Base-by-base conservation (phyloP, 306 rosid species). In the Rubus idaeus region DNA sequence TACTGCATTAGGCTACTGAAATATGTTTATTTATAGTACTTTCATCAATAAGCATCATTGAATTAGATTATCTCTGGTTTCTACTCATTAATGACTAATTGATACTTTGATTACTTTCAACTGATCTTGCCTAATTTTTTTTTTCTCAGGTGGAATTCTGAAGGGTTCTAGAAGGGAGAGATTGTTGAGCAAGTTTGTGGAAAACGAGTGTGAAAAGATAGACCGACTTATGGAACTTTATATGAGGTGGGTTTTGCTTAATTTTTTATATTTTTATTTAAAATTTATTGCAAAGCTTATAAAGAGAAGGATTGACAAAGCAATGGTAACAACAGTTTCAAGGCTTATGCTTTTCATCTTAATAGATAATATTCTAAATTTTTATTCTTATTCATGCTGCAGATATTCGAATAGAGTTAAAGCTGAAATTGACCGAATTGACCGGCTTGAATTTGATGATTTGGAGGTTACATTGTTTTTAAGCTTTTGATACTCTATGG, bases 91-190 rank as follows among this genome's bases (percentile, higher is more conserved):
- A 13, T 9, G 21, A 53, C 58, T 17, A 53, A 5, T 23, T 62
- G 57, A 79, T 82, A 60, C 63, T n/a, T n/a, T n/a, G n/a, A n/a
- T n/a, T n/a, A n/a, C n/a, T 82, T 14, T 62, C 70, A 10, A 68
- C 58, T 81, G 47, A 74, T 12, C 49, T 70, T 86, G 39, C 53
- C 77, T 35, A 75, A 62, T 74, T 49, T 78, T 78, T 3, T 3
- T 11, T 3, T 3, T 81, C 57, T 52, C 93, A 94, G 98, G 96
- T 89, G 98, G 96, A 79, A 91, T 94, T 84, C 73, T 88, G 79
- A 90, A 96, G 89, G 98, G 97, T 77, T 87, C 98, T 41, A 94
- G 97, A 83, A 90, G 93, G 86, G 98, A 94, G 37, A 88, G 98
- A 85, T 79, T 94, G 77, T 89, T 94, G 55, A 89, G 97, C 78